Percentiles rank a stretch among this genome's conserved stretches.
Conservation (phyloP, 805 yeast species). For the Yarrowia alimentaria region DNA sequence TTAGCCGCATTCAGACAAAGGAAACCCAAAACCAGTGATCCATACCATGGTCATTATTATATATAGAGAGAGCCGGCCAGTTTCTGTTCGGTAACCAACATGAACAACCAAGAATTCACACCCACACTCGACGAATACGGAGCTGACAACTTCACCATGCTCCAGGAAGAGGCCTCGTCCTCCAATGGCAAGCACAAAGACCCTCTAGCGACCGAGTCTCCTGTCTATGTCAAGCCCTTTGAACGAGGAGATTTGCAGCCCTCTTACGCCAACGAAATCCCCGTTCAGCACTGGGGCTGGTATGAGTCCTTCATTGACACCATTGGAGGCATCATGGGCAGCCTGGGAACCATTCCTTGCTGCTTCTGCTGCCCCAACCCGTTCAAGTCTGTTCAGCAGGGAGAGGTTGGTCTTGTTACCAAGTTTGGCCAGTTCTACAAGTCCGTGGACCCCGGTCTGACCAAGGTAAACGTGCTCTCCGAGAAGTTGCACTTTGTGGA, state of each 20-base stretch:
- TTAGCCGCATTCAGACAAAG: constrained; percentile 24
- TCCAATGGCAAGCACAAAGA: constrained; percentile 7
- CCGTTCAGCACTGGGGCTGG: constrained; percentile 40
- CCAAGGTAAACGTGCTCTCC: constrained; percentile 62
- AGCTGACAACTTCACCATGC: constrained; percentile 35
- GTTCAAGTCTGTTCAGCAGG: constrained; percentile 59
- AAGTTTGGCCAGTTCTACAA: constrained; percentile 63
- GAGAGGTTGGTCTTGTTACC: constrained; percentile 66
- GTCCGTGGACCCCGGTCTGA: constrained; percentile 67
- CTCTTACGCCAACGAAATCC: constrained; percentile 42
- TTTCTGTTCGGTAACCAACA: not conserved
- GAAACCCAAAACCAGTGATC: not conserved
- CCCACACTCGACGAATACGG: constrained; percentile 23
- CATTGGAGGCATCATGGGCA: constrained; percentile 51
- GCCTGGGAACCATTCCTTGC: constrained; percentile 54
- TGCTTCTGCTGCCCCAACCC: constrained; percentile 59
- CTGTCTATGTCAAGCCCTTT: constrained; percentile 37
- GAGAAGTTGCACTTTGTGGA: constrained; percentile 53
- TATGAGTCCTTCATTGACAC: constrained; percentile 40
- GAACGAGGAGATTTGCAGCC: constrained; percentile 36
- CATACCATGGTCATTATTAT: too few species aligned
- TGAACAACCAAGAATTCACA: not conserved
- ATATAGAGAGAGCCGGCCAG: not conserved
- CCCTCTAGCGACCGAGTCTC: constrained; percentile 14
- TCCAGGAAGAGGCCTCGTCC: constrained; percentile 5